A percentile compares a stretch with the other conserved stretches of the same genome.
These are phyloP conservation scores for Tolypocladium tropicale DNA, from an alignment of 2,329 filamentous ascomycete genomes.

Conservation along the genomic window DNA sequence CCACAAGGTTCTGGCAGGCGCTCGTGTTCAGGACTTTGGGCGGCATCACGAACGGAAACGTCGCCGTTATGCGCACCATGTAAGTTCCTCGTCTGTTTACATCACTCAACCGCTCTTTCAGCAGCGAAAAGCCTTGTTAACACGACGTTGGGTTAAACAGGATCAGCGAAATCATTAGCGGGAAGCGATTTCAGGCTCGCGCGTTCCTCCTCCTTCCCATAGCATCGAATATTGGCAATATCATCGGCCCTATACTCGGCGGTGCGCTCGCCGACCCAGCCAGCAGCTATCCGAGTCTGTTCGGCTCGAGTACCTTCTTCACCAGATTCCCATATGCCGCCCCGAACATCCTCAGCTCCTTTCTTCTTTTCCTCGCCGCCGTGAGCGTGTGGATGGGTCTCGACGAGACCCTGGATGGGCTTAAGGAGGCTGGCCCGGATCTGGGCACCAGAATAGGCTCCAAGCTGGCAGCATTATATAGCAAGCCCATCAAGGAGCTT, in stretches of 20 bases:
- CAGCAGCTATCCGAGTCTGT: conserved; percentile 43
- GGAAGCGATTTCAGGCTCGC: conserved; percentile 54
- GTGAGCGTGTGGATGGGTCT: conserved; percentile 38
- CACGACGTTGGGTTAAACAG: conserved; percentile 7
- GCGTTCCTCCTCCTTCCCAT: conserved; percentile 71
- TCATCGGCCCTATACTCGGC: conserved; percentile 59
- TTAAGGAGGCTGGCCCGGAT: conserved; percentile 30
- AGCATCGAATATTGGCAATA: conserved; percentile 61
- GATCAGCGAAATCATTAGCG: conserved; percentile 60
- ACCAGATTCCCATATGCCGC: conserved; percentile 40
- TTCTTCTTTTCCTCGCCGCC: conserved; percentile 33
- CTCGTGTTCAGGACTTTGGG: conserved; percentile 58
- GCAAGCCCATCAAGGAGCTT: conserved; percentile 9
- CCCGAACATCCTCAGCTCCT: conserved; percentile 42
- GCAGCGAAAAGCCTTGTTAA: background rate
- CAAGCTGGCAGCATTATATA: conserved; percentile 20
- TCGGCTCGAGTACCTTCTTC: conserved; percentile 37
- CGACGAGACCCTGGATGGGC: conserved; percentile 42
- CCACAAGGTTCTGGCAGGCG: conserved; percentile 59
- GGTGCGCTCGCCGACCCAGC: conserved; percentile 58
- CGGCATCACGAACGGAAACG: conserved; percentile 62
- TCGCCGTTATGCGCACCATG: conserved; percentile 70
- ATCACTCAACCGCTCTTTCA: too few relatives aligned
- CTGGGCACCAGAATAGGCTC: conserved; percentile 29
- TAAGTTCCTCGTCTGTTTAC: conserved; percentile 10